Evolutionary conservation across 2,329 filamentous ascomycete genomes (phyloP).

Genomic region (Aspergillus pseudoglaucus): DNA sequence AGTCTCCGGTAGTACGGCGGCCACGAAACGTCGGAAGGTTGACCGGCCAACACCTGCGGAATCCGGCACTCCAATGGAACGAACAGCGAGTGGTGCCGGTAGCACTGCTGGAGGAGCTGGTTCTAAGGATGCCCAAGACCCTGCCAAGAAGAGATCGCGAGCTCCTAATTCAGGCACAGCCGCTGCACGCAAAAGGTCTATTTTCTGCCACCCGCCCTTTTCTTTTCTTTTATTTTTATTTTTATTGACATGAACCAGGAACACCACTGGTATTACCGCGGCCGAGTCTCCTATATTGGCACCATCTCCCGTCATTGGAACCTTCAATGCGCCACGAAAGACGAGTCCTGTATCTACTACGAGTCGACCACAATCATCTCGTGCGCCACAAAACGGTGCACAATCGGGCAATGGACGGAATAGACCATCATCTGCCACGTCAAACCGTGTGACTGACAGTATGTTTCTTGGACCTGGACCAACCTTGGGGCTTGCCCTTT

Average conservation of each 20-base stretch:
- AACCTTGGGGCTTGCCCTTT: slow-evolving; percentile 19
- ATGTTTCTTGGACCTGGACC: slow-evolving; percentile 25
- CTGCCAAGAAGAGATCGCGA: slow-evolving; percentile 64
- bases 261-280: slow-evolving; percentile 43
- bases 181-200: slow-evolving; percentile 66
- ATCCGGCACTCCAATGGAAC: slow-evolving; percentile 32
- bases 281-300: slow-evolving; percentile 63
- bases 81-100: slow-evolving; percentile 31
- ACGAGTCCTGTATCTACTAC: slow-evolving; percentile 56
- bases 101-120: slow-evolving; percentile 27
- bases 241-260: slow-evolving; percentile 23
- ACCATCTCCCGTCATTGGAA: slow-evolving; percentile 68
- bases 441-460: slow-evolving; percentile 53
- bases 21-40: slow-evolving; percentile 69
- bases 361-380: slow-evolving; percentile 60
- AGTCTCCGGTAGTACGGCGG: slow-evolving; percentile 16
- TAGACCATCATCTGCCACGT: slow-evolving; percentile 54
- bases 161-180: slow-evolving; percentile 60
- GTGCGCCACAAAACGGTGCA: slow-evolving; percentile 69
- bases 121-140: slow-evolving; percentile 57
- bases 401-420: slow-evolving; percentile 52
- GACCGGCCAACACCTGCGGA: slow-evolving; percentile 52
- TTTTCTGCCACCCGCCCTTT: slow-evolving; percentile 10
- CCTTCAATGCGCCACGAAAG: slow-evolving; percentile 56
- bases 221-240: not conserved